A percentile compares a stretch with the other conserved stretches of the same genome.
Conservation (phyloP, 106 monocot species). For the Apostasia shenzhenica region DNA sequence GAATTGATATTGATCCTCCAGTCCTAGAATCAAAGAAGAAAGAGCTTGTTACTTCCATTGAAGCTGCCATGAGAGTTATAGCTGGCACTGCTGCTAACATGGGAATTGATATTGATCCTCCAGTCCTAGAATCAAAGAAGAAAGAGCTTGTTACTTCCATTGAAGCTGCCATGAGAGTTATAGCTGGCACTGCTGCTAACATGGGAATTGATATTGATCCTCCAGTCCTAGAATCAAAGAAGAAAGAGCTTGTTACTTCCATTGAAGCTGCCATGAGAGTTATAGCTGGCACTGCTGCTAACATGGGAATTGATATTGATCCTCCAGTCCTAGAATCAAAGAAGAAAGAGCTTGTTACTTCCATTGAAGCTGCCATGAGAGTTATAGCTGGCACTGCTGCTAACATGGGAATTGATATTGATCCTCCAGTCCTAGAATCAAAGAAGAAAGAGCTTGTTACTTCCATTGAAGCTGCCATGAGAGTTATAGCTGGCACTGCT, state of each 20-base stretch:
- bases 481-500: constrained; percentile 92
- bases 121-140: constrained; percentile 69
- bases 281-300: constrained; percentile 94
- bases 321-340: constrained; percentile 79
- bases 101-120: constrained; percentile 95
- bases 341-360: constrained; percentile 67
- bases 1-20: constrained; percentile 89
- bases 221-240: constrained; percentile 68
- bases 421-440: constrained; percentile 76
- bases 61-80: constrained; percentile 91
- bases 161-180: constrained; percentile 90
- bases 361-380: constrained; percentile 86
- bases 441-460: constrained; percentile 84
- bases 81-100: constrained; percentile 97
- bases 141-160: constrained; percentile 64
- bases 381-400: constrained; percentile 95
- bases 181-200: constrained; percentile 95
- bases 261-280: constrained; percentile 93
- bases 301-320: constrained; percentile 94
- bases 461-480: constrained; percentile 80
- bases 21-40: constrained; percentile 77
- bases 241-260: constrained; percentile 61
- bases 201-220: constrained; percentile 98
- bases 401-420: constrained; percentile 93
- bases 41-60: constrained; percentile 48